Conservation (phyloP, 1,139 yeast species). For the Suhomyces chickasaworum region DNA sequence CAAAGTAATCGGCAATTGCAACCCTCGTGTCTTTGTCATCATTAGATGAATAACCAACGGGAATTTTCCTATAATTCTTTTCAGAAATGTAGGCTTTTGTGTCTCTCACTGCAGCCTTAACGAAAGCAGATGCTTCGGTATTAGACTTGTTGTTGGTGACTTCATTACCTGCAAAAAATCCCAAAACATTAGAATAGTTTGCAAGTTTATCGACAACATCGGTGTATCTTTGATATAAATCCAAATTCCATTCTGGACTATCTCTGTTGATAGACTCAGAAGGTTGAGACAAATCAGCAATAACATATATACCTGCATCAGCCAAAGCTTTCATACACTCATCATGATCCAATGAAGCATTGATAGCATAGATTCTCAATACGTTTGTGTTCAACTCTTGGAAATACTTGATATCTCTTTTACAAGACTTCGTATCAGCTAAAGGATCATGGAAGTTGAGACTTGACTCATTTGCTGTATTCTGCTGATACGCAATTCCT, state of each 20-base stretch:
- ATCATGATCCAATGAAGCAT: slow-evolving; percentile 79
- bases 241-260: slow-evolving; percentile 70
- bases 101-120: slow-evolving; percentile 91
- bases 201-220: slow-evolving; percentile 81
- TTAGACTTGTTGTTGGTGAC: slow-evolving; percentile 61
- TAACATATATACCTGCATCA: slow-evolving; percentile 84
- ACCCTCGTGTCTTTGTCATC: slow-evolving; percentile 72
- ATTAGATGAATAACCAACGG: slow-evolving; percentile 93
- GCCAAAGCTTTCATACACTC: slow-evolving; percentile 84
- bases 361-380: slow-evolving; percentile 70
- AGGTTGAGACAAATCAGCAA: slow-evolving; percentile 88
- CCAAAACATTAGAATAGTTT: slow-evolving; percentile 79
- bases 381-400: slow-evolving; percentile 79
- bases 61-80: slow-evolving; percentile 68
- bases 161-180: slow-evolving; percentile 94
- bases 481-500: slow-evolving; percentile 52
- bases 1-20: slow-evolving; percentile 78
- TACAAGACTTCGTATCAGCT: slow-evolving; percentile 68
- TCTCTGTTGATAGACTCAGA: slow-evolving; percentile 72
- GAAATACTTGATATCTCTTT: slow-evolving; percentile 77
- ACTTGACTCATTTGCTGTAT: slow-evolving; percentile 32
- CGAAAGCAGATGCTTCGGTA: slow-evolving; percentile 69
- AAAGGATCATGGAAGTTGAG: slow-evolving; percentile 73
- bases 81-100: slow-evolving; percentile 76
- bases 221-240: slow-evolving; percentile 73